Percentiles rank a stretch among this genome's conserved stretches.
phyloP scores from a whole-genome alignment of 768 basidiomycete genomes.

The Auricularia cornea region DNA sequence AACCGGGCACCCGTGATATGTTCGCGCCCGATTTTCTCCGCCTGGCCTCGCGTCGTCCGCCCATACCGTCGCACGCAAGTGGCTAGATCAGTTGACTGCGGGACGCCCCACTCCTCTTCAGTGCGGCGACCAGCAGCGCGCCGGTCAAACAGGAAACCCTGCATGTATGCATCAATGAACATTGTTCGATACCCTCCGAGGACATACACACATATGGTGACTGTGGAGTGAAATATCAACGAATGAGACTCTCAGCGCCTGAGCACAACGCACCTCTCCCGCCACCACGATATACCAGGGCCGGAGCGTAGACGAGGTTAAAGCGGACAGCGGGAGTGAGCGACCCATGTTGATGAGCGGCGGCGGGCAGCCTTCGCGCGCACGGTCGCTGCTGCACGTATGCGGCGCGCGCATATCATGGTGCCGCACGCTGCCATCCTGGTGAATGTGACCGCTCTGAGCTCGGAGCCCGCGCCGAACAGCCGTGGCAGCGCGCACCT shows the following conservation, averaged over 20 bases:
- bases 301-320: constrained; percentile 68
- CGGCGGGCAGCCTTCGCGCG: constrained; percentile 57
- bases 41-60: constrained; percentile 28
- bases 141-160: constrained; percentile 81
- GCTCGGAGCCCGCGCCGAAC: constrained; percentile 17
- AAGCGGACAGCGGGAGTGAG: constrained; percentile 62
- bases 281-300: constrained; percentile 83
- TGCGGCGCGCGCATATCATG: constrained; percentile 74
- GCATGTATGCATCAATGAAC: constrained; percentile 9
- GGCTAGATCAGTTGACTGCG: constrained; percentile 45
- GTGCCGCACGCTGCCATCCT: constrained; percentile 85
- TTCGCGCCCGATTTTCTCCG: constrained; percentile 34
- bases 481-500: constrained; percentile 36
- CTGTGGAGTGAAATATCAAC: neutral
- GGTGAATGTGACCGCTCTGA: constrained; percentile 14
- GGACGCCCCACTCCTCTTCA: constrained; percentile 61
- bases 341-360: constrained; percentile 59
- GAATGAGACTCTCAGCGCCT: neutral
- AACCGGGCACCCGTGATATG: constrained; percentile 74
- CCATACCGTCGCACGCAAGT: constrained; percentile 81
- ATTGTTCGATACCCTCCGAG: neutral
- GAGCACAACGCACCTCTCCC: constrained; percentile 35
- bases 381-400: constrained; percentile 37
- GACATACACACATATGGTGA: constrained; percentile 55
- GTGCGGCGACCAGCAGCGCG: constrained; percentile 57